phyloP scores from a whole-genome alignment of 164 flowering plant species.

The Berberis vulgaris region DNA sequence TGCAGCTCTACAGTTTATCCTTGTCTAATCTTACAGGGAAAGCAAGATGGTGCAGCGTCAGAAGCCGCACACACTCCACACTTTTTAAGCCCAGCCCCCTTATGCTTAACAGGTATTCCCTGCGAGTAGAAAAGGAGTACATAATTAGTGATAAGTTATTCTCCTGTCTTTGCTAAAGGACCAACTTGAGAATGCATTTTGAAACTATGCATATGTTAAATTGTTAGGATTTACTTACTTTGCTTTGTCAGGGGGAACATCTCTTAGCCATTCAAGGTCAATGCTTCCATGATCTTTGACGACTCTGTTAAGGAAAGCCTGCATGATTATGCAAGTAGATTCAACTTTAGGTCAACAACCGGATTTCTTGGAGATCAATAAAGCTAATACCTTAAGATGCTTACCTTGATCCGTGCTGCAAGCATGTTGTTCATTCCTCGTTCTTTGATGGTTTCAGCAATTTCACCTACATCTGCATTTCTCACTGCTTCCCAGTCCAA shows the following conservation, averaged over 20 bases:
- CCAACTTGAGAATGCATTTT: not conserved
- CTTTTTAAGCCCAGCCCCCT: conserved; percentile 92
- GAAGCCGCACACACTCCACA: conserved; percentile 90
- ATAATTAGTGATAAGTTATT: too few species aligned
- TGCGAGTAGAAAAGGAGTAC: conserved; percentile 11
- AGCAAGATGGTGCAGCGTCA: conserved; percentile 94
- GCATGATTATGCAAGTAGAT: conserved; percentile 17
- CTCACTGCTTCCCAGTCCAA: conserved; percentile 72
- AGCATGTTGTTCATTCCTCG: conserved; percentile 64
- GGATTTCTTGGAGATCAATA: not conserved
- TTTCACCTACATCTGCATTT: conserved; percentile 36
- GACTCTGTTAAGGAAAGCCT: conserved; percentile 81
- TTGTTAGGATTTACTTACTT: conserved; percentile 47
- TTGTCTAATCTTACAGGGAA: conserved; percentile 77
- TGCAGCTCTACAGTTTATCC: not conserved
- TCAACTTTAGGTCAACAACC: not conserved
- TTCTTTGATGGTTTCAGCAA: conserved; percentile 47
- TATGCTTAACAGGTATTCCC: conserved; percentile 82
- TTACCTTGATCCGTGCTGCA: conserved; percentile 69
- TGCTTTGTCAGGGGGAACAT: conserved; percentile 90
- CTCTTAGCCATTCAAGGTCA: conserved; percentile 95
- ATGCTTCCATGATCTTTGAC: conserved; percentile 81
- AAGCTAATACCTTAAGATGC: not conserved
- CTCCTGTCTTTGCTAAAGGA: too few species aligned
- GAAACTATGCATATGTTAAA: not conserved